Conservation (phyloP, 495 filamentous ascomycete species). For the Immersiella caudata region DNA sequence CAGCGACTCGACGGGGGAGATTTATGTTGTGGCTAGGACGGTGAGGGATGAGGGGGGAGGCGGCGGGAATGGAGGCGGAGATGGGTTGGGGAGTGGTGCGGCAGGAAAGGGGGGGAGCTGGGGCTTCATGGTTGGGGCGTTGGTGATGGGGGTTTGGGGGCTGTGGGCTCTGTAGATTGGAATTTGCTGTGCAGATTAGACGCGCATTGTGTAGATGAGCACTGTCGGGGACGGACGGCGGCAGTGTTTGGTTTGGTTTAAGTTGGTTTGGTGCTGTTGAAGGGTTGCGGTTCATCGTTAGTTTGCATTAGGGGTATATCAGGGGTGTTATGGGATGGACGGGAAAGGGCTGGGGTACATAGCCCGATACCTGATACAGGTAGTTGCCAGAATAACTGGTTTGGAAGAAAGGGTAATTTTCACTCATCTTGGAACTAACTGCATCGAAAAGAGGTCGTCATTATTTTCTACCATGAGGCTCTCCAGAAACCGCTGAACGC, state of each 20-base stretch:
- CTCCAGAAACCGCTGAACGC: constrained; percentile 5
- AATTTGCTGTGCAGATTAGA: neutral
- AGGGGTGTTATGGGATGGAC: neutral
- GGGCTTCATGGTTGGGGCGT: neutral
- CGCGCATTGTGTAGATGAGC: neutral
- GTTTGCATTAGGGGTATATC: neutral
- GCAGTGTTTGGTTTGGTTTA: neutral
- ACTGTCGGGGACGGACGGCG: neutral
- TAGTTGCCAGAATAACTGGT: no score
- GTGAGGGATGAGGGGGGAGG: constrained; percentile 8
- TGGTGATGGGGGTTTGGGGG: neutral
- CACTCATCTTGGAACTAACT: no score
- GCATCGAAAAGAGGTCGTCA: constrained; percentile 7
- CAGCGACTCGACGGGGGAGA: constrained; percentile 60
- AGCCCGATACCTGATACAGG: no score
- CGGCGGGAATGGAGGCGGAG: constrained; percentile 1
- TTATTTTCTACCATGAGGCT: constrained; percentile 7
- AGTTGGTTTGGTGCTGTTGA: neutral
- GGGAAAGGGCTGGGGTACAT: neutral
- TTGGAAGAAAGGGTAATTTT: no score
- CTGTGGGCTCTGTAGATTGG: neutral
- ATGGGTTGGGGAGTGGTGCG: constrained; percentile 1
- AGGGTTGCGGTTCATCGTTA: neutral
- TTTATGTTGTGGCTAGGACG: constrained; percentile 51
- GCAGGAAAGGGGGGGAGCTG: constrained; percentile 11